Percentiles rank a stretch among this genome's conserved stretches.
These are phyloP conservation scores for Elymus sibiricus DNA, from an alignment of 176 grass and related monocot species.

Conservation along the genomic window DNA sequence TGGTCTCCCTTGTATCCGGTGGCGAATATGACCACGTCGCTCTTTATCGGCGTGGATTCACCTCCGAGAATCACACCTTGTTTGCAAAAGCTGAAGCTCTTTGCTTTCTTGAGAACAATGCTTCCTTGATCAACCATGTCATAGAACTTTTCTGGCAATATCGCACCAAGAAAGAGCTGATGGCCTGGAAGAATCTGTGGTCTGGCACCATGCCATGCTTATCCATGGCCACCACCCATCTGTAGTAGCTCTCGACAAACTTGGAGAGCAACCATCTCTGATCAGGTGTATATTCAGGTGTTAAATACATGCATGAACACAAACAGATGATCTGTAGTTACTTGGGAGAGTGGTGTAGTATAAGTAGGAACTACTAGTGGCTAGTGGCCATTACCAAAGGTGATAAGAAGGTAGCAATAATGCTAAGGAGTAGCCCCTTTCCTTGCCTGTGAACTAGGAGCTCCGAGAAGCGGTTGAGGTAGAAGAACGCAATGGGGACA, in stretches of 20 bases:
- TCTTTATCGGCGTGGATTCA: not conserved
- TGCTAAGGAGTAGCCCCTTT: slow-evolving; percentile 40
- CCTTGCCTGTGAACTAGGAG: slow-evolving; percentile 48
- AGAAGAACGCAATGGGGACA: not conserved
- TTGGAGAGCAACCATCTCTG: slow-evolving; percentile 46
- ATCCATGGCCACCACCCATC: slow-evolving; percentile 20
- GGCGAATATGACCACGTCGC: slow-evolving; percentile 39
- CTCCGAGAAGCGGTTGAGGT: slow-evolving; percentile 37
- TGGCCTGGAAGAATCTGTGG: slow-evolving; percentile 32
- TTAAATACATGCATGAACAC: not conserved
- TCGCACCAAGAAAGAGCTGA: slow-evolving; percentile 18
- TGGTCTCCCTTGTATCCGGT: slow-evolving; percentile 38
- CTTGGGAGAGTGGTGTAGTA: not conserved
- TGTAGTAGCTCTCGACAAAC: slow-evolving; percentile 46
- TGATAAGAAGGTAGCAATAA: slow-evolving; percentile 38
- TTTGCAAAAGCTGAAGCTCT: slow-evolving; percentile 43
- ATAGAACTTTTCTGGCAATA: slow-evolving; percentile 40
- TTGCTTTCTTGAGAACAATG: slow-evolving; percentile 43
- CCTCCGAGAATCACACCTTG: slow-evolving; percentile 35
- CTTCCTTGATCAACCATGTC: slow-evolving; percentile 46
- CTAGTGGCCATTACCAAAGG: slow-evolving; percentile 35
- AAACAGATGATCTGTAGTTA: not conserved
- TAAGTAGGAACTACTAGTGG: not conserved
- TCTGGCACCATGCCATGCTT: slow-evolving; percentile 52
- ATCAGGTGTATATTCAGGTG: not conserved